A percentile compares a stretch with the other conserved stretches of the same genome.
Evolutionary conservation across 495 filamentous ascomycete species (phyloP).

Genomic region (Lophiostoma macrostomum): DNA sequence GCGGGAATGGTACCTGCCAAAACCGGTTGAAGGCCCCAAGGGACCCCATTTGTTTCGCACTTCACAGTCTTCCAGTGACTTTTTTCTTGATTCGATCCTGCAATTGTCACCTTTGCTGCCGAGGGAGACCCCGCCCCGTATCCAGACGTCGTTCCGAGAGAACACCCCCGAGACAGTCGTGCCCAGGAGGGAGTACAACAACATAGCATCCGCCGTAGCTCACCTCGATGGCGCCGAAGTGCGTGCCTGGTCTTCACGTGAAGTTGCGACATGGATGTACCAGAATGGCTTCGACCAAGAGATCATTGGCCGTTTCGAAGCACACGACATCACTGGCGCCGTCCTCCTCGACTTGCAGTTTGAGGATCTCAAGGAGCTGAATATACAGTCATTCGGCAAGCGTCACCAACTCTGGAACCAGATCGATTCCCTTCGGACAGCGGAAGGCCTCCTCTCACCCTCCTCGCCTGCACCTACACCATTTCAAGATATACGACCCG

Average conservation of each 20-base stretch:
- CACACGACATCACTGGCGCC: conserved; percentile 85
- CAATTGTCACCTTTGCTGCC: conserved; percentile 61
- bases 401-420: conserved; percentile 81
- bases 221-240: conserved; percentile 58
- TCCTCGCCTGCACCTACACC: conserved; percentile 47
- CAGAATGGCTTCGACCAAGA: conserved; percentile 65
- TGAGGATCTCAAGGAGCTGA: conserved; percentile 91
- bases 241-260: conserved; percentile 61
- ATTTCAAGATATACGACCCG: conserved; percentile 42
- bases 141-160: conserved; percentile 37
- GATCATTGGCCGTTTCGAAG: conserved; percentile 76
- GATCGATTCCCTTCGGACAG: conserved; percentile 66
- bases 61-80: conserved; percentile 50
- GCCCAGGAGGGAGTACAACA: conserved; percentile 38
- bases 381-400: conserved; percentile 89
- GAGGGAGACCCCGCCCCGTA: conserved; percentile 35
- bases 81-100: conserved; percentile 54
- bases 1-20: conserved; percentile 44
- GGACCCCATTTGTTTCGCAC: conserved; percentile 87
- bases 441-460: conserved; percentile 44
- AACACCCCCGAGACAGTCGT: conserved; percentile 34
- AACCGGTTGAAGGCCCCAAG: conserved; percentile 70
- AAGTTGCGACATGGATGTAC: conserved; percentile 81
- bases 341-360: conserved; percentile 82
- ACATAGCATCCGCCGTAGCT: conserved; percentile 44